Evolutionary conservation across 768 basidiomycete genomes (phyloP).

Genomic region (Cystoderma amianthinum): DNA sequence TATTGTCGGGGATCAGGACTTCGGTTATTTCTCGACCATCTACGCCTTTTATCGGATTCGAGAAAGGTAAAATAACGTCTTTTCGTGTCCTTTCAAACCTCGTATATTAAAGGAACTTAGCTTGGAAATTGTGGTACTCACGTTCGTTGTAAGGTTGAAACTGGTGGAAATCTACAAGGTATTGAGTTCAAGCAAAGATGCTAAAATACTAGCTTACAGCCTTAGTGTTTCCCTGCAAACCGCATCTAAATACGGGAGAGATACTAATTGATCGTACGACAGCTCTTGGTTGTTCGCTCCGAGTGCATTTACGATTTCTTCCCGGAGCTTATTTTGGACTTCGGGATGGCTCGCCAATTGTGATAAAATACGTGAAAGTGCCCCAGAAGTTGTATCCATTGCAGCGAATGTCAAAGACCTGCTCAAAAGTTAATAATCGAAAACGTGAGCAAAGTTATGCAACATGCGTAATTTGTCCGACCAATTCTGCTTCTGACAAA

Average conservation of each 20-base stretch:
- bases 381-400: constrained; percentile 37
- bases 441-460: background rate
- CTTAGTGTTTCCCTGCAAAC: constrained; percentile 31
- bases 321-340: constrained; percentile 25
- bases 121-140: constrained; percentile 5
- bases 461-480: constrained; percentile 25
- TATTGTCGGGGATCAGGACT: constrained; percentile 30
- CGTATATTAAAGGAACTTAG: background rate
- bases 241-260: constrained; percentile 28
- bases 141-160: constrained; percentile 7
- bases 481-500: constrained; percentile 23
- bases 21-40: constrained; percentile 29
- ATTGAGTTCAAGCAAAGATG: background rate
- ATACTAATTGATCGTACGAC: constrained; percentile 26
- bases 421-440: background rate
- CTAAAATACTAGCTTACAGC: constrained; percentile 16
- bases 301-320: constrained; percentile 21
- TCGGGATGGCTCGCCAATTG: constrained; percentile 22
- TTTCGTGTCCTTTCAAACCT: constrained; percentile 23
- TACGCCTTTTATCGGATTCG: constrained; percentile 22
- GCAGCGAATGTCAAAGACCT: constrained; percentile 28
- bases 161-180: constrained; percentile 12
- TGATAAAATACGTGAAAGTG: constrained; percentile 26
- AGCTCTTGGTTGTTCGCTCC: constrained; percentile 15
- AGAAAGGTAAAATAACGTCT: constrained; percentile 34